Evolutionary conservation across 2,329 filamentous ascomycete species (phyloP), one percentile per base, ranked within the genome.

Genomic region (Colletotrichum ledebouriae): DNA sequence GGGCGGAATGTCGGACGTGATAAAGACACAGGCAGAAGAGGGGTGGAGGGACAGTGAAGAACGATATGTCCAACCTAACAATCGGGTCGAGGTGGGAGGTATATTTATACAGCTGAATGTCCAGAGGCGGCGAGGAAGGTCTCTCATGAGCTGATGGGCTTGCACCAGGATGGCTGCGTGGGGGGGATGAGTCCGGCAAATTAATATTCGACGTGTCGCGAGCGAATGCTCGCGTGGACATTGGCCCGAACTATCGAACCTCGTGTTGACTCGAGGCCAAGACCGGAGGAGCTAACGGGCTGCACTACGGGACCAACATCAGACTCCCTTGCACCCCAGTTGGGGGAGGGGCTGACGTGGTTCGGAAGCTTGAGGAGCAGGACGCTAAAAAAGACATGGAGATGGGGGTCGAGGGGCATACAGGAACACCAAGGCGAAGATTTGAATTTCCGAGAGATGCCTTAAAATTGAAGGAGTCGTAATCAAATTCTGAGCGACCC

Each of bases 111-210:
- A 63, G 71, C 70, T 57, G 22, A 61, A 71, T 57, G 71, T 56
- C 59, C 65, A 69, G 62, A 60, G 63, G 64, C 65, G 53, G 55
- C 67, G 53, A 55, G 70, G 62, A 50, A 66, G 39, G 59, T 68
- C 73, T 76, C 73, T 63, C 73, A 78, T 79, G 76, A 79, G 76
- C 76, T 77, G 78, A 78, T 78, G 70, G 66, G 72, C 76, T 73
- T 70, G 70, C 68, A 33, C 60, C 41, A 70, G 69, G 59, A 46
- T 69, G 70, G 71, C 67, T 70, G 70, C 76, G 76, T 76, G 76
- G 76, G 72, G 73, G 73, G 74, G 72, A 70, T 59, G 47, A 70
- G 70, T 57, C 64, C 62, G 70, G 63, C 6, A 70, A 71, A 72
- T 72, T 74, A 73, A 72, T 68, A 73, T 73, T 72, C 72, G 73